Conservation (phyloP, 108 stramenopile species). For the Skeletonema potamos region DNA sequence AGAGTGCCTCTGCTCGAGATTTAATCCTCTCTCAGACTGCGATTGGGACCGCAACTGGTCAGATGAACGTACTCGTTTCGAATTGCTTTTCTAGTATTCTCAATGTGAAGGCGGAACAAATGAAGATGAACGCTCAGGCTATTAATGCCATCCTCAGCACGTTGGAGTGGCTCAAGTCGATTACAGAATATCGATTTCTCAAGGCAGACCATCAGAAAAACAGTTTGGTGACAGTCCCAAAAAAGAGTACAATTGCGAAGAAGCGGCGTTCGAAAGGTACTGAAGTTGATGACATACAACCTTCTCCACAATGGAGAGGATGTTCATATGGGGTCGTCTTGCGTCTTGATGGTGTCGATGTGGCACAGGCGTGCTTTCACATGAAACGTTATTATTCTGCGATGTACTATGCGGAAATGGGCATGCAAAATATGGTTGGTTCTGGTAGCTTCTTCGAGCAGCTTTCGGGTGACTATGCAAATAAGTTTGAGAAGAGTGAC, state of each 20-base stretch:
- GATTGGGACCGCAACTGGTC: slow-evolving; percentile 42
- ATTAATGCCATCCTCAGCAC: slow-evolving; percentile 54
- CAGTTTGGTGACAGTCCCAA: background rate
- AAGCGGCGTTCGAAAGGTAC: slow-evolving; percentile 17
- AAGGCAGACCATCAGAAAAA: slow-evolving; percentile 27
- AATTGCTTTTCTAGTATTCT: slow-evolving; percentile 44
- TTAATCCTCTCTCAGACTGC: slow-evolving; percentile 32
- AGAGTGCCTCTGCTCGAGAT: slow-evolving; percentile 23
- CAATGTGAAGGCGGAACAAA: slow-evolving; percentile 2
- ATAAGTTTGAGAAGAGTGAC: slow-evolving; percentile 12
- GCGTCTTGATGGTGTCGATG: slow-evolving; percentile 56
- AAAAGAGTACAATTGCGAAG: slow-evolving; percentile 11
- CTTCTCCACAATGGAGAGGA: slow-evolving; percentile 59
- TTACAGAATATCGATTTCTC: slow-evolving; percentile 57
- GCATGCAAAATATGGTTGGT: slow-evolving; percentile 50
- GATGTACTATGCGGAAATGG: slow-evolving; percentile 62
- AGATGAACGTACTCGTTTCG: slow-evolving; percentile 35
- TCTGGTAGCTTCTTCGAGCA: slow-evolving; percentile 44
- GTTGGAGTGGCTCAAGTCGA: slow-evolving; percentile 46
- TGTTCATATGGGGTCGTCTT: slow-evolving; percentile 70
- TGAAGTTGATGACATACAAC: slow-evolving; percentile 3
- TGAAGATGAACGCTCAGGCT: slow-evolving; percentile 19
- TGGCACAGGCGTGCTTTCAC: slow-evolving; percentile 63
- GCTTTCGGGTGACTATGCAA: slow-evolving; percentile 9
- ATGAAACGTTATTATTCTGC: slow-evolving; percentile 62